phyloP scores from a whole-genome alignment of 345 rosid genomes.

The Eucalyptus grandis region DNA sequence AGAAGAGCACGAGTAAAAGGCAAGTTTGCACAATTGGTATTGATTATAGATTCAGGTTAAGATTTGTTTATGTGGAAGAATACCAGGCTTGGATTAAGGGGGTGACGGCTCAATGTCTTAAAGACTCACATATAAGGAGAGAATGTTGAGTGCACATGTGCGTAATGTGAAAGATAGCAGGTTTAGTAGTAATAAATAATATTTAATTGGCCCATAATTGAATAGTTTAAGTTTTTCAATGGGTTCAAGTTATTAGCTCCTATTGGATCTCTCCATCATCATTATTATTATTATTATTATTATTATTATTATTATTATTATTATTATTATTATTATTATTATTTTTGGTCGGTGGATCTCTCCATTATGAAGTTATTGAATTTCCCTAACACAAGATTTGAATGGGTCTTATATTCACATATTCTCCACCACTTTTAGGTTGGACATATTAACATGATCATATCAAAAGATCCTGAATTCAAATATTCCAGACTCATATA shows the following conservation, averaged over 20 bases:
- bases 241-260: neutral
- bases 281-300: too few relatives aligned
- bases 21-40: neutral
- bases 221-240: neutral
- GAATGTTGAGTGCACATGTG: neutral
- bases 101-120: neutral
- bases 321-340: too few relatives aligned
- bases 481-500: neutral
- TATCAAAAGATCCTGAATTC: too few relatives aligned
- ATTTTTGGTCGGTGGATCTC: neutral
- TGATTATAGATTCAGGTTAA: neutral
- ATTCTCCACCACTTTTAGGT: neutral
- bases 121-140: neutral
- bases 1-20: neutral
- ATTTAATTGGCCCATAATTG: neutral
- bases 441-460: neutral
- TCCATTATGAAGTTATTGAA: neutral
- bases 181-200: too few relatives aligned
- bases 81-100: neutral
- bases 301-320: too few relatives aligned
- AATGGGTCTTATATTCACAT: neutral
- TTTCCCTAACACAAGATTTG: neutral
- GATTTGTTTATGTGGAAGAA: neutral
- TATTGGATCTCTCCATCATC: neutral
- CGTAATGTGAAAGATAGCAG: neutral